Percentiles rank a stretch among this genome's conserved stretches.
phyloP scores from a whole-genome alignment of 225 moss, liverwort and hornwort genomes.

The Lunularia cruciata region DNA sequence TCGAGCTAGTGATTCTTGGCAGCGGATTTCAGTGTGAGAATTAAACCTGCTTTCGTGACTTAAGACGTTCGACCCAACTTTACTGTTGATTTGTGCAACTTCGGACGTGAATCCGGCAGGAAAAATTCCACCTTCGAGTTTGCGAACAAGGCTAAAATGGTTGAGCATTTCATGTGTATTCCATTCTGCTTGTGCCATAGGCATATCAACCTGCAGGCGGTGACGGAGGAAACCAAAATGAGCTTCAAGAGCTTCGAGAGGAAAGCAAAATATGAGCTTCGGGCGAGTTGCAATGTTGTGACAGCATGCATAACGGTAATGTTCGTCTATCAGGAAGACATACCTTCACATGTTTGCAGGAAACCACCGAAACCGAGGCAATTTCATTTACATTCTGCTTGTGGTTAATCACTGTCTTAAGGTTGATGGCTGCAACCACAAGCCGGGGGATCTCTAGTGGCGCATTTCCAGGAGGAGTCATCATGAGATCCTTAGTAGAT shows the following conservation, averaged over 20 bases:
- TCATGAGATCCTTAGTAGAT: slow-evolving; percentile 65
- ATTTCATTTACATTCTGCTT: slow-evolving; percentile 89
- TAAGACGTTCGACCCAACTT: slow-evolving; percentile 53
- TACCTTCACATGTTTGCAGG: slow-evolving; percentile 84
- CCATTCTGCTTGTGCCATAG: slow-evolving; percentile 84
- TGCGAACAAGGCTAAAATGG: slow-evolving; percentile 94
- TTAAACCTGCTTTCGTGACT: slow-evolving; percentile 77
- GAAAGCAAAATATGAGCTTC: not conserved
- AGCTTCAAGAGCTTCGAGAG: not conserved
- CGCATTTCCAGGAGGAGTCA: slow-evolving; percentile 64
- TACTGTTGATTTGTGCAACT: slow-evolving; percentile 67
- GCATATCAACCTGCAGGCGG: slow-evolving; percentile 70
- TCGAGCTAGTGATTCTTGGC: no score
- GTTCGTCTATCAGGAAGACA: not conserved
- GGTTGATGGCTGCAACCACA: slow-evolving; percentile 84
- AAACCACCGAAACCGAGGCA: slow-evolving; percentile 87
- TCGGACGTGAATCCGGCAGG: slow-evolving; percentile 88
- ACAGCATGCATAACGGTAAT: not conserved
- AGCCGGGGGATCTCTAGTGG: slow-evolving; percentile 69
- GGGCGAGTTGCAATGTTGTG: not conserved
- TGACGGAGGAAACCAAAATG: no score
- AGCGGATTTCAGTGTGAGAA: no score
- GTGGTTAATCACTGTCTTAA: slow-evolving; percentile 90
- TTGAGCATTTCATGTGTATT: slow-evolving; percentile 84
- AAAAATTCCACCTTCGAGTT: slow-evolving; percentile 84